Conservation (phyloP, 768 basidiomycete genomes). For the Clitopilus hobsonii region DNA sequence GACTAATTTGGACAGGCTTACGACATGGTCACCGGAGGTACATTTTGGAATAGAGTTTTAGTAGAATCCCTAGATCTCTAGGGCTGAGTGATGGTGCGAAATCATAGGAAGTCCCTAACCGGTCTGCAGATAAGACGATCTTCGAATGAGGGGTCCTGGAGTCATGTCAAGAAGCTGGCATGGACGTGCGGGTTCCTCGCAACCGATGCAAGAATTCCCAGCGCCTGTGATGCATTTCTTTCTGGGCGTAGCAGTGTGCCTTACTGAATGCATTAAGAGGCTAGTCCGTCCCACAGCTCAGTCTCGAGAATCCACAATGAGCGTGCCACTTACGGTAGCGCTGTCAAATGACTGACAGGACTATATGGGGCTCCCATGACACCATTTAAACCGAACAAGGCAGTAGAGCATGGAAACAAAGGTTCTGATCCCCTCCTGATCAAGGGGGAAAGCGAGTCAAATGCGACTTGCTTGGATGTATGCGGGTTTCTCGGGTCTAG, state of each 20-base stretch:
- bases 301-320: neutral
- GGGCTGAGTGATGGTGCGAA: neutral
- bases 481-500: neutral
- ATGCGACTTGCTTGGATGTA: neutral
- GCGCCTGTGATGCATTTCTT: neutral
- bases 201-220: neutral
- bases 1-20: constrained; percentile 38
- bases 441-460: neutral
- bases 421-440: neutral
- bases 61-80: constrained; percentile 6
- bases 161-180: neutral
- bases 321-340: neutral
- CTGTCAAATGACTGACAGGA: neutral
- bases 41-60: constrained; percentile 47
- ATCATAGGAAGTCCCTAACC: neutral
- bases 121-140: neutral
- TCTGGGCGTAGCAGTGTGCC: neutral
- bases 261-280: neutral
- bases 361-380: neutral
- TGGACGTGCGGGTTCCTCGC: neutral
- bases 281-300: neutral
- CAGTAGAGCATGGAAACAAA: neutral
- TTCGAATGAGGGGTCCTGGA: neutral
- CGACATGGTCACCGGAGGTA: constrained; percentile 28
- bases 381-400: neutral